Conservation (phyloP, 2,329 filamentous ascomycete species). For the Ascochyta koolunga region DNA sequence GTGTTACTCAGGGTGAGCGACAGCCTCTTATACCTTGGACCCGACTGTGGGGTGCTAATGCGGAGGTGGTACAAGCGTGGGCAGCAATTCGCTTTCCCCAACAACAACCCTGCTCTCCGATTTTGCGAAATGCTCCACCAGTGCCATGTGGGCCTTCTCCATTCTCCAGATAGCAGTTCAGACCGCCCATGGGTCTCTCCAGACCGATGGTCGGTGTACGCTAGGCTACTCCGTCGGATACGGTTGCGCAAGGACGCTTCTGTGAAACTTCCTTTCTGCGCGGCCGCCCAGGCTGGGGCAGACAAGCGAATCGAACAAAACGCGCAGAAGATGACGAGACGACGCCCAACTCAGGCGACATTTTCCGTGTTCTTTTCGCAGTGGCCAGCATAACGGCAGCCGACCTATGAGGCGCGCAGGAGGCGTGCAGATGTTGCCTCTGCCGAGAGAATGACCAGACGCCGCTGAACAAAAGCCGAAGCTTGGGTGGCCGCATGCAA, state of each 20-base stretch:
- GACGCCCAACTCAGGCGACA: not conserved
- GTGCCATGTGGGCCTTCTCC: constrained; percentile 10
- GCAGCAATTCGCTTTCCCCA: constrained; percentile 5
- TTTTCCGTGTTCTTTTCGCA: constrained; percentile 11
- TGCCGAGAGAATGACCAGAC: constrained; percentile 6
- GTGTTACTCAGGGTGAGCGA: not conserved
- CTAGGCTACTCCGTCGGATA: constrained; percentile 3
- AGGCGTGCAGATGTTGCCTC: constrained; percentile 8
- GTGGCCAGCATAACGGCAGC: not conserved
- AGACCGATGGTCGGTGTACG: not conserved
- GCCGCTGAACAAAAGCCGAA: constrained; percentile 17
- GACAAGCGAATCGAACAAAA: not conserved
- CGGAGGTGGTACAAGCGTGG: constrained; percentile 3
- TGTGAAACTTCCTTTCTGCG: constrained; percentile 2
- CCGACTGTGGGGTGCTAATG: constrained; percentile 14
- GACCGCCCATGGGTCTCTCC: constrained; percentile 4
- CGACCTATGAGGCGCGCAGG: constrained; percentile 10
- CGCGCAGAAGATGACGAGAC: not conserved
- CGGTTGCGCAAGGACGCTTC: not conserved
- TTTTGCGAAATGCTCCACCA: not conserved
- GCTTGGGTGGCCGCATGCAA: constrained; percentile 13
- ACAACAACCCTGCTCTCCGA: not conserved
- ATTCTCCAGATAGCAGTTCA: constrained; percentile 7
- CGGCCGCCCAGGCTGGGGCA: constrained; percentile 8
- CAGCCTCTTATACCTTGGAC: constrained; percentile 11